Percentiles rank a stretch among this genome's conserved stretches.
These are phyloP conservation scores for Aspergillus piperis DNA, from an alignment of 2,329 filamentous ascomycete genomes.

Conservation along the genomic window DNA sequence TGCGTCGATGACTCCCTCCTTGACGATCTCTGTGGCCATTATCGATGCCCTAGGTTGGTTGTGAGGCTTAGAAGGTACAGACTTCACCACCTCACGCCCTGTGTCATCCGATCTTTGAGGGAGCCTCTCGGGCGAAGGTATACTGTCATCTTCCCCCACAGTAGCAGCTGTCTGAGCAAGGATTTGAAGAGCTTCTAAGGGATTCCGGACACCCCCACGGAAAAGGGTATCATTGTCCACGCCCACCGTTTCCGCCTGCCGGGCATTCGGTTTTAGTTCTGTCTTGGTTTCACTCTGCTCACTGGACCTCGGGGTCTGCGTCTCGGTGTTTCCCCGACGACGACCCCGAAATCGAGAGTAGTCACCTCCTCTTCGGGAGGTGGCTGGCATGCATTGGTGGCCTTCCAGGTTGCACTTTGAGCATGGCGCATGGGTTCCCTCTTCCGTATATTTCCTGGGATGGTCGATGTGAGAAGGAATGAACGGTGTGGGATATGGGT, in stretches of 20 bases:
- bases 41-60: neutral
- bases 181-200: constrained; percentile 9
- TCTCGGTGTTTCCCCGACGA: neutral
- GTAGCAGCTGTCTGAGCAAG: constrained; percentile 4
- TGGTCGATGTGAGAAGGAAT: neutral
- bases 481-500: neutral
- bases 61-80: neutral
- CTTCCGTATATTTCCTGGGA: neutral
- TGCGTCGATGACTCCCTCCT: neutral
- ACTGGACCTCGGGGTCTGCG: neutral
- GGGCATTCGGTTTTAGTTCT: neutral
- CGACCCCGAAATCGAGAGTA: constrained; percentile 3
- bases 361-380: constrained; percentile 14
- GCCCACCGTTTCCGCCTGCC: too few species aligned
- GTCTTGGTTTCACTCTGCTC: neutral
- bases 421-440: neutral
- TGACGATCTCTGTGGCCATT: neutral
- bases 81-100: too few species aligned
- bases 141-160: neutral
- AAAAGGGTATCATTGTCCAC: neutral
- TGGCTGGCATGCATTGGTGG: constrained; percentile 8
- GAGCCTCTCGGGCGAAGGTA: too few species aligned
- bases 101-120: neutral
- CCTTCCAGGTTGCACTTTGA: neutral
- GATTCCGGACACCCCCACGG: constrained; percentile 3